Base-by-base conservation (phyloP, 179 eudicot species). In the Spinacia oleracea region DNA sequence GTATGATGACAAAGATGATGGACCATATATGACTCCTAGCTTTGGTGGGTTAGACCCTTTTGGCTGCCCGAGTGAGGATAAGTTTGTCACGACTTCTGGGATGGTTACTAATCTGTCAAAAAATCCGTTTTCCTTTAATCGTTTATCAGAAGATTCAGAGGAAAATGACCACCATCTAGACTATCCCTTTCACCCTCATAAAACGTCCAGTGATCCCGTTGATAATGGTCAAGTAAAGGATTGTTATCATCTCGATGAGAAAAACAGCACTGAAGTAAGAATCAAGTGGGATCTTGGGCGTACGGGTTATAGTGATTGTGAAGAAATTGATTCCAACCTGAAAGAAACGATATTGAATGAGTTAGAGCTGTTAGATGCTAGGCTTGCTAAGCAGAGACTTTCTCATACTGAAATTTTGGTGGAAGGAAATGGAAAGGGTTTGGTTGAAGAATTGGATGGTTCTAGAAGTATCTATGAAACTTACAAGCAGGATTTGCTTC, bases 1-100 rank as follows among this genome's bases (percentile, higher is more conserved):
- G 98, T 91, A 91, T 75, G 88, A 85, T 78, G 98, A 93, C 76
- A 90, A 90, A 82, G 98, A 93, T 21, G 96, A 91, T 32, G 95
- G 90, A 59, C 89, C 83, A 32, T 80, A 60, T 64, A 83, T 85
- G 90, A 89, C 96, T 75, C 87, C 91, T 74, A 75, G 81, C 75
- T 89, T 90, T 80, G 87, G 79, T 9, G 83, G 74, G 51, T 73
- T 86, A 25, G 97, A 90, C 65, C 87, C 88, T 51, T 82, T 85
- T 79, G 86, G 89, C 64, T 86, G 85, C 73, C 97, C 90, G 18
- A 91, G 86, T 73, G 97, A 96, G 83, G 99, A 96, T 76, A 96
- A 96, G 87, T 93, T 89, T 82, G 85, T 96, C 69, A 93, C 82
- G 92, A 78, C 93, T 72, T 81, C 83, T 9, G 91, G 83, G 74